Evolutionary conservation across 768 basidiomycete species (phyloP).

Genomic region (Chiua virens): DNA sequence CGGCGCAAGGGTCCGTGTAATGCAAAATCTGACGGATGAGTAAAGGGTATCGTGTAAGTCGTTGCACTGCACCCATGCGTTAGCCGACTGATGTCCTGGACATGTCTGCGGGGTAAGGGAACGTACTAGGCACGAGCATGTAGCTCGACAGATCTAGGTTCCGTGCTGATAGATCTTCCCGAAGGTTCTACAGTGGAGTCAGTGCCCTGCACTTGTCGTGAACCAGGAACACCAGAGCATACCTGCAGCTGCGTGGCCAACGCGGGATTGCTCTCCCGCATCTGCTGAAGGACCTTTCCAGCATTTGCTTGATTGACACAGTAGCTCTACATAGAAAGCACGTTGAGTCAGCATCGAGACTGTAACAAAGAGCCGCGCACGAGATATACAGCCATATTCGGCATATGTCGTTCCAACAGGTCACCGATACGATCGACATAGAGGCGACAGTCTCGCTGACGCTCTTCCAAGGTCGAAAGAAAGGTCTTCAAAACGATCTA

Average conservation of each 20-base stretch:
- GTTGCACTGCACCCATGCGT: constrained; percentile 68
- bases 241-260: constrained; percentile 71
- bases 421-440: constrained; percentile 91
- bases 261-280: constrained; percentile 66
- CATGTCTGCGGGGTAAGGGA: not conserved
- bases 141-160: constrained; percentile 91
- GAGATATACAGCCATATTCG: constrained; percentile 79
- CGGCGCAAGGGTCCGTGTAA: constrained; percentile 59
- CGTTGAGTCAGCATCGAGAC: not conserved
- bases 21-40: constrained; percentile 83
- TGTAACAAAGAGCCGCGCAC: constrained; percentile 36
- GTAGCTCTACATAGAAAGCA: constrained; percentile 57
- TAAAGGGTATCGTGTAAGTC: constrained; percentile 91
- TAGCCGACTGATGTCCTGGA: not conserved
- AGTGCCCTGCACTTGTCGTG: not conserved
- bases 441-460: constrained; percentile 88
- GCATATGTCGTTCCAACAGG: constrained; percentile 71
- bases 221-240: constrained; percentile 8
- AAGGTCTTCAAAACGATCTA: constrained; percentile 52
- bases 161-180: constrained; percentile 74
- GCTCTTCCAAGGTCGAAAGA: constrained; percentile 83
- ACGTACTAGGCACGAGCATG: constrained; percentile 84
- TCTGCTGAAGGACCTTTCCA: constrained; percentile 71
- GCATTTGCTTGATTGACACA: constrained; percentile 87
- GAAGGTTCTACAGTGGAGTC: constrained; percentile 51